Evolutionary conservation across 106 monocot species (phyloP), one percentile per base, ranked within the genome.

Genomic region (Dioscorea alata): DNA sequence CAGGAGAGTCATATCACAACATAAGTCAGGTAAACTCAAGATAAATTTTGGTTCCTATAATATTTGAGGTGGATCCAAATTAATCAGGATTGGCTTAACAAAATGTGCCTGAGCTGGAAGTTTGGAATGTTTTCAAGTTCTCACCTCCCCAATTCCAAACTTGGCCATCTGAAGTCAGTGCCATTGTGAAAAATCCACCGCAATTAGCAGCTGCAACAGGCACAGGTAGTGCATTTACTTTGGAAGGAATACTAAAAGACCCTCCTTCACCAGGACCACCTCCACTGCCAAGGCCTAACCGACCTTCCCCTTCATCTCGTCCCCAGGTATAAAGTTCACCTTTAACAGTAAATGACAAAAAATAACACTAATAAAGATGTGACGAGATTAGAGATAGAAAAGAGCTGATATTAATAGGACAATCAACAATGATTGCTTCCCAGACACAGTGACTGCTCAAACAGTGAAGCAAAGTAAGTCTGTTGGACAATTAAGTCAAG

Each of bases 121-220:
- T 42, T 42, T 42, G 42, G 42, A 42, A 42, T 42, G 10, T 42
- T 2, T 6, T 42, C 42, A 42, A 42, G 4, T 42, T 42, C 42
- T 42, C 42, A 97, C 97, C 97, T 89, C 97, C 97, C 92, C 97
- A 97, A 60, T 82, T 92, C 97, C 97, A 97, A 23, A 97, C 31
- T 66, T 87, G 73, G 4, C 97, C 97, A 58, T 89, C 87, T 68
- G 86, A 50, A 73, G 92, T 81, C 61, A 97, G 68, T 16, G 89
- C 87, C 84, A 87, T 74, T 9, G 97, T 97, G 60, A 97, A 97
- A 83, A 97, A 97, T 23, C 97, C 97, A 79, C 97, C 97, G 79
- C 97, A 97, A 63, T 72, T 51, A 33, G 83, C 97, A 63, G 97
- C 89, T 66, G 76, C 72, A 48, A 81, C 79, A 72, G 92, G 82